Evolutionary conservation across 2,329 filamentous ascomycete genomes (phyloP).

Genomic region (Fusarium sp.): DNA sequence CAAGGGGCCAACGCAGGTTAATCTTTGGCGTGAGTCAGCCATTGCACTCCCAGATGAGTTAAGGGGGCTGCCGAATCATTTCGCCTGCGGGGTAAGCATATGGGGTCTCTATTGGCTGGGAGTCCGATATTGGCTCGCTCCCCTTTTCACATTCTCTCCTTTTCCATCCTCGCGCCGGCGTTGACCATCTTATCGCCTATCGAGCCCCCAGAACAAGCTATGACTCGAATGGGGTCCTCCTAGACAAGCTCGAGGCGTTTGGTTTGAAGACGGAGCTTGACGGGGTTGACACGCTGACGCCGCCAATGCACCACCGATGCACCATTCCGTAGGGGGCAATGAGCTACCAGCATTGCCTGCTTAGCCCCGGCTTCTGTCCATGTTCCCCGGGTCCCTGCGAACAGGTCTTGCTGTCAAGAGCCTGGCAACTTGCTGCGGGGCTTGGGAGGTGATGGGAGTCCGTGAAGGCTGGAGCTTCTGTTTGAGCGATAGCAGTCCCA

Average conservation of each 20-base stretch:
- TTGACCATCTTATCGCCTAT: not conserved
- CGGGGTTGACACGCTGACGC: not conserved
- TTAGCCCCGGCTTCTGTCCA: slow-evolving; percentile 3
- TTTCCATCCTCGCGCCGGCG: not conserved
- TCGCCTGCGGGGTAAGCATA: not conserved
- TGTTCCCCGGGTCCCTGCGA: not conserved
- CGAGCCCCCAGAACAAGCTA: not conserved
- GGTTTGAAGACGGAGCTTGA: not conserved
- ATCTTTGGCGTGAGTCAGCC: not conserved
- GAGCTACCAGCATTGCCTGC: not conserved
- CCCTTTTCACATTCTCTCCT: not conserved
- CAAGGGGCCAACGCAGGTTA: not conserved
- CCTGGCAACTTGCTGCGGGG: not conserved
- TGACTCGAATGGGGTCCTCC: not conserved
- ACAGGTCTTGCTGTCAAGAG: not conserved
- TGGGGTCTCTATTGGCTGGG: not conserved
- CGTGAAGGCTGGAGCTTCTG: not conserved
- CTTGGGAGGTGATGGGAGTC: not conserved
- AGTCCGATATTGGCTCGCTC: not conserved
- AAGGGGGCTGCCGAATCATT: not conserved
- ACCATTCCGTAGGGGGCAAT: not conserved
- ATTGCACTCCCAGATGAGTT: not conserved
- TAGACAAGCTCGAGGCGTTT: not conserved
- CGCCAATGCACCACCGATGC: not conserved
- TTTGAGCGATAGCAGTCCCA: not conserved